Conservation (phyloP, 768 basidiomycete species). For the Dioszegia aurantiaca region DNA sequence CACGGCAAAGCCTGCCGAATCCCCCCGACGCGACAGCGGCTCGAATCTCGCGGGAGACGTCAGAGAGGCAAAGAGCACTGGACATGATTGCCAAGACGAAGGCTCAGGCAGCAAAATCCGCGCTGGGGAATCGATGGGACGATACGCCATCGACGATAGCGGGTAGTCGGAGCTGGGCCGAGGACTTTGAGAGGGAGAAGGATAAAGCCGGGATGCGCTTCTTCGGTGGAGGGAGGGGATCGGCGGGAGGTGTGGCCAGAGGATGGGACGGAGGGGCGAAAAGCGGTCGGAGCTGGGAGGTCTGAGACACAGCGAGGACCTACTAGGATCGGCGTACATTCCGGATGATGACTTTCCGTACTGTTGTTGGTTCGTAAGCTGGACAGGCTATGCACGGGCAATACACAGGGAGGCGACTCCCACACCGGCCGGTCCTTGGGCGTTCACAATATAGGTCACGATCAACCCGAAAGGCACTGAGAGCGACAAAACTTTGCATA, state of each 20-base stretch:
- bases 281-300: conserved; percentile 19
- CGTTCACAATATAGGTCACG: too few relatives aligned
- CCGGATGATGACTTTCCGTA: too few relatives aligned
- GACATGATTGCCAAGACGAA: conserved; percentile 40
- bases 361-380: too few relatives aligned
- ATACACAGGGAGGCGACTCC: too few relatives aligned
- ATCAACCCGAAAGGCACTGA: too few relatives aligned
- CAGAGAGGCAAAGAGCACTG: conserved; percentile 45
- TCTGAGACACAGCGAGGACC: conserved; percentile 2
- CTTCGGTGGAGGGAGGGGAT: conserved; percentile 17
- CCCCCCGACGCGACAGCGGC: conserved; percentile 22
- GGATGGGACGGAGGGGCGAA: conserved; percentile 12
- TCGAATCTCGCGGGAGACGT: conserved; percentile 27
- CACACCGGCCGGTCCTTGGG: too few relatives aligned
- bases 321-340: too few relatives aligned
- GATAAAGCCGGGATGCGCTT: conserved; percentile 37
- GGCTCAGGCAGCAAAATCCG: conserved; percentile 7
- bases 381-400: too few relatives aligned
- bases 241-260: conserved; percentile 1
- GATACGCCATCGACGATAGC: conserved; percentile 36
- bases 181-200: conserved; percentile 43
- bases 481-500: too few relatives aligned
- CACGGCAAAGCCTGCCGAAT: background rate
- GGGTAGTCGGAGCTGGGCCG: conserved; percentile 29
- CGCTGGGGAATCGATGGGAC: conserved; percentile 24